Conservation (phyloP, 371 early-diverging fungal species). For the Apophysomyces trapeziformis region DNA sequence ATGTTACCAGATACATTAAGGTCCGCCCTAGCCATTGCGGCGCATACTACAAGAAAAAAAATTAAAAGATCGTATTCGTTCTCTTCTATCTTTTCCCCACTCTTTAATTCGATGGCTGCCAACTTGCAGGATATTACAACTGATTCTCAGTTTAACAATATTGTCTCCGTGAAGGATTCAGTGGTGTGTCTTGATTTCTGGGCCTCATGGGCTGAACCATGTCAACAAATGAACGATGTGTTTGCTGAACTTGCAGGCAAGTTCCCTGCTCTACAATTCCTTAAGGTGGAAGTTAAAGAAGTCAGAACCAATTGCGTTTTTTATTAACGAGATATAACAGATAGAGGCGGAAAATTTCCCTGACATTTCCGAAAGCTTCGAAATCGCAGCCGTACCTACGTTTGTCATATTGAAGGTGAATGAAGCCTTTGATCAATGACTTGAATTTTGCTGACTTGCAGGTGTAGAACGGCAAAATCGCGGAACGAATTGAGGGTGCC, state of each 20-base stretch:
- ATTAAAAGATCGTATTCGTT: too few relatives aligned
- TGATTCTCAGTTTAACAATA: conserved; percentile 42
- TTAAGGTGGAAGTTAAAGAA: conserved; percentile 60
- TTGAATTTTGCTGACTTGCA: neutral
- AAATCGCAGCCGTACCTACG: conserved; percentile 92
- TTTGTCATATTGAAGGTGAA: conserved; percentile 82
- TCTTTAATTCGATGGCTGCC: conserved; percentile 15
- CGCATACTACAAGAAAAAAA: too few relatives aligned
- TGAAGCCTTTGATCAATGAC: neutral
- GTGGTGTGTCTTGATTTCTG: conserved; percentile 80
- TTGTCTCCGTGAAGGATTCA: conserved; percentile 34
- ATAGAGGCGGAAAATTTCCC: conserved; percentile 92
- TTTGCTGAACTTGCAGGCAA: conserved; percentile 83
- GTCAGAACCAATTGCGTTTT: neutral
- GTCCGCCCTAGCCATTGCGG: too few relatives aligned
- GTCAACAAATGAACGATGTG: conserved; percentile 90
- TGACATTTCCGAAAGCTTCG: conserved; percentile 85
- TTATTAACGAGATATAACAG: conserved; percentile 33
- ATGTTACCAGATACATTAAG: too few relatives aligned
- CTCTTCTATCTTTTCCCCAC: neutral
- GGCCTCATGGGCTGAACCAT: conserved; percentile 91
- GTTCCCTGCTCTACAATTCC: conserved; percentile 74
- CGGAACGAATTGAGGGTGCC: conserved; percentile 87
- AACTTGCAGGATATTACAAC: conserved; percentile 50
- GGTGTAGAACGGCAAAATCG: conserved; percentile 64